A percentile compares a stretch with the other conserved stretches of the same genome.
Conservation (phyloP, 129 eudicot species). For the Pittosporum tobira region DNA sequence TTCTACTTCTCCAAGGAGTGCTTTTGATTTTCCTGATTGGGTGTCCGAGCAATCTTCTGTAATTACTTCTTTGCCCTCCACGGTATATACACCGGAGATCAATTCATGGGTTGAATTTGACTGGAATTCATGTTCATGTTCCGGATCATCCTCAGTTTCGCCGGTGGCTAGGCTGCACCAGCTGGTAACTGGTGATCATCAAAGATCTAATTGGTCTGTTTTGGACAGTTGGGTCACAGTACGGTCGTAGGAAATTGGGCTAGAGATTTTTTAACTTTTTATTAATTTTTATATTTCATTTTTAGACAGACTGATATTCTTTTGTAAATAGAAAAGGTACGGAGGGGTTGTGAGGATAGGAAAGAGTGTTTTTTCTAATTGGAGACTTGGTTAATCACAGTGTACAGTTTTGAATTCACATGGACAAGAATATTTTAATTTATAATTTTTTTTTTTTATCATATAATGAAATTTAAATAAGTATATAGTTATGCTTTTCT, state of each 20-base stretch:
- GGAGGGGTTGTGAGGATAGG: slow-evolving; percentile 16
- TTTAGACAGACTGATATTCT: slow-evolving; percentile 15
- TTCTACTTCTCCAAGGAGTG: slow-evolving; percentile 54
- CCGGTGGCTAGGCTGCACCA: slow-evolving; percentile 38
- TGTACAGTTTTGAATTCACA: slow-evolving; percentile 4
- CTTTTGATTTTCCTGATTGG: slow-evolving; percentile 72
- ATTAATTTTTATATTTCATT: slow-evolving; percentile 17
- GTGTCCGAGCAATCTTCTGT: slow-evolving; percentile 22
- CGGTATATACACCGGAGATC: slow-evolving; percentile 14
- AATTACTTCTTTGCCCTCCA: slow-evolving; percentile 25
- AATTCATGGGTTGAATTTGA: slow-evolving; percentile 2
- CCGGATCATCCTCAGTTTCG: slow-evolving; percentile 17
- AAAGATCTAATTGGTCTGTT: slow-evolving; percentile 50
- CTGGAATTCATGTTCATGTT: slow-evolving; percentile 9
- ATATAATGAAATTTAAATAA: too few relatives aligned
- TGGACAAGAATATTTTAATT: too few relatives aligned
- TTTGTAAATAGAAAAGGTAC: slow-evolving; percentile 20
- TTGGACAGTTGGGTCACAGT: slow-evolving; percentile 48
- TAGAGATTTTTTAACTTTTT: background rate
- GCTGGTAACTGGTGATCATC: slow-evolving; percentile 35
- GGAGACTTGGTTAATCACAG: background rate
- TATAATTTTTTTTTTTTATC: too few relatives aligned
- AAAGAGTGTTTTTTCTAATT: slow-evolving; percentile 19
- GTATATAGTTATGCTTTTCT: too few relatives aligned
- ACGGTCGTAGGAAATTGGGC: slow-evolving; percentile 19